Conservation (phyloP, 2,329 filamentous ascomycete genomes). For the Verticillium tricorpus region DNA sequence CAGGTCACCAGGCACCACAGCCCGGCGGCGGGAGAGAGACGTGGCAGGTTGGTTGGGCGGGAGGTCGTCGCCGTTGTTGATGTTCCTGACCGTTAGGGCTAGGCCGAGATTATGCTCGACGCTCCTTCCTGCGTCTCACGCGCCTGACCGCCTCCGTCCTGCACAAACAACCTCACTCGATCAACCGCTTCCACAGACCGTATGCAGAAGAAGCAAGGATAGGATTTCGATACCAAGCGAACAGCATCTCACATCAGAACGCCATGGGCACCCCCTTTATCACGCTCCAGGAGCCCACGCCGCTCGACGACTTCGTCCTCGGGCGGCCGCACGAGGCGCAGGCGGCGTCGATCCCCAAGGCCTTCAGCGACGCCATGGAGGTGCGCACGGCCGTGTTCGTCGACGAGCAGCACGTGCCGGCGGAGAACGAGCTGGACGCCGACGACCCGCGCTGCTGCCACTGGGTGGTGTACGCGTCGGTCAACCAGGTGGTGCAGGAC, state of each 20-base stretch:
- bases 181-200: too few relatives aligned
- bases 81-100: not conserved
- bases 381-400: conserved; percentile 60
- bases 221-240: too few relatives aligned
- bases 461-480: conserved; percentile 77
- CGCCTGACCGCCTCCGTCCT: too few relatives aligned
- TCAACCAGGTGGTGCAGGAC: conserved; percentile 40
- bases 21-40: not conserved
- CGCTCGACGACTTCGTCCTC: conserved; percentile 43
- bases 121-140: not conserved
- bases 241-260: too few relatives aligned
- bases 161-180: too few relatives aligned
- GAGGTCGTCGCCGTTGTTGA: not conserved
- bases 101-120: not conserved
- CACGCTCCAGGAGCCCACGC: conserved; percentile 40
- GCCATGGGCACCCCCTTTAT: conserved; percentile 48
- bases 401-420: conserved; percentile 50
- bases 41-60: not conserved
- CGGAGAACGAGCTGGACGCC: conserved; percentile 71
- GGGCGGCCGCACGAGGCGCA: conserved; percentile 37
- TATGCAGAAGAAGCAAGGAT: too few relatives aligned
- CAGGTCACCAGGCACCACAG: not conserved
- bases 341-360: conserved; percentile 38
- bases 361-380: conserved; percentile 61
- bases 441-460: conserved; percentile 80